Base-by-base conservation (phyloP, 345 rosid genomes). In the Kernera saxatilis region DNA sequence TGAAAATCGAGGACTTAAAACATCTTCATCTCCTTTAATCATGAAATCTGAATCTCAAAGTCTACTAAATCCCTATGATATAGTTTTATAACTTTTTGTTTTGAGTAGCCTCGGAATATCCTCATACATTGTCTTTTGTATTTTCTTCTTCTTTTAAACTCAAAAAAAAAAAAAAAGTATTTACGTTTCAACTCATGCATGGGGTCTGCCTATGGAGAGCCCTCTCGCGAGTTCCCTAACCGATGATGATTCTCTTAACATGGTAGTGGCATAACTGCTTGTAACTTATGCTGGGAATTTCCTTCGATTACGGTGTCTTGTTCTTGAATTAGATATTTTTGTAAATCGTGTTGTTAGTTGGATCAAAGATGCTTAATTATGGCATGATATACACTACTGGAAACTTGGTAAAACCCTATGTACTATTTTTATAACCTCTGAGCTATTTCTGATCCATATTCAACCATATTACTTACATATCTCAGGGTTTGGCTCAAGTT, bases 191-290 rank as follows among this genome's bases (percentile, higher is more conserved):
- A 87, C 86, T 75, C 81, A 55, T n/a, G n/a, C n/a, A n/a, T 87
- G 92, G 95, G 88, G 86, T 40, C 67, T 93, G 80, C 82, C 93
- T 33, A 77, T 85, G 33, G 96, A 85, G 56, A 93, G 98, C 78
- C 94, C 97, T 68, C 91, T 72, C 63, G 88, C 89, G 15, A 87
- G 87, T 83, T 78, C 82, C 55, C 81, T 90, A 60, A 90, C 97
- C 5, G 93, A 90, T 67, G 96, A 90, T 63, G 97, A 88, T 85
- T 85, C 90, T 79, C 97, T 93, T 75, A 84, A 87, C 77, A 93
- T 90, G 97, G 97, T 93, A 90, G 71, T 61, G 84, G 57, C 56
- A 64, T 35, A 79, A 70, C 65, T 51, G 49, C 67, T 50, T 66
- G 72, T 75, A 75, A 40, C 54, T 48, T 73, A 25, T 15, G 40